Evolutionary conservation across 148 eudicot genomes (phyloP), one percentile per base, ranked within the genome.

Genomic region (Cornus florida): DNA sequence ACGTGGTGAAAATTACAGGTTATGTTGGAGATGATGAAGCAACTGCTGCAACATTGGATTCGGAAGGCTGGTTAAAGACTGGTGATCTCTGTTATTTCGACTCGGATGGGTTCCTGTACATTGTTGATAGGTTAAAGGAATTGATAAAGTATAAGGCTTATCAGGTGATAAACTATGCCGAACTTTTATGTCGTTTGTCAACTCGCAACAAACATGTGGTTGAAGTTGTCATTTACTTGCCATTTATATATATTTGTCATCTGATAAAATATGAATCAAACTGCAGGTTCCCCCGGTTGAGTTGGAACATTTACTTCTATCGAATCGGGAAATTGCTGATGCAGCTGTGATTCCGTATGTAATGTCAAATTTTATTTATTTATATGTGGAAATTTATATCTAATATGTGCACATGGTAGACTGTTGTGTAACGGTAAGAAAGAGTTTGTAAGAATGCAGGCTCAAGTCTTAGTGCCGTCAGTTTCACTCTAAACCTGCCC

Each of bases 281-380:
- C 74, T 84, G 69, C 91, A 96, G 99, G 99, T 96, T 83, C 97
- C 99, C 46, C 99, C 99, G 20, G 98, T 97, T 28, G 98, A 96
- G 83, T 78, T 96, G 84, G 97, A 96, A 69, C 91, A 78, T 70
- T 56, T 93, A 76, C 92, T 96, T 76, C 89, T 83, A 23, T 88
- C 94, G 7, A 91, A 92, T 78, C 91, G 94, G 7, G 90, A 92
- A 41, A 87, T 96, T 82, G 93, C 86, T 60, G 99, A 96, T 82
- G 99, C 95, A 53, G 97, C 97, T 74, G 99, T 96, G 23, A 81
- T 89, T 75, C 97, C 99, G 99, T 96, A 91, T 71, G 86, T 86
- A n/a, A 60, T 56, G 71, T 41, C 11, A 19, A 24, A 19, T 59
- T 6, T 67, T 11, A 67, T 16, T 48, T 31, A n/a, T 50, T 13